Conservation (phyloP, 164 flowering plant genomes). For the Umbellularia californica region DNA sequence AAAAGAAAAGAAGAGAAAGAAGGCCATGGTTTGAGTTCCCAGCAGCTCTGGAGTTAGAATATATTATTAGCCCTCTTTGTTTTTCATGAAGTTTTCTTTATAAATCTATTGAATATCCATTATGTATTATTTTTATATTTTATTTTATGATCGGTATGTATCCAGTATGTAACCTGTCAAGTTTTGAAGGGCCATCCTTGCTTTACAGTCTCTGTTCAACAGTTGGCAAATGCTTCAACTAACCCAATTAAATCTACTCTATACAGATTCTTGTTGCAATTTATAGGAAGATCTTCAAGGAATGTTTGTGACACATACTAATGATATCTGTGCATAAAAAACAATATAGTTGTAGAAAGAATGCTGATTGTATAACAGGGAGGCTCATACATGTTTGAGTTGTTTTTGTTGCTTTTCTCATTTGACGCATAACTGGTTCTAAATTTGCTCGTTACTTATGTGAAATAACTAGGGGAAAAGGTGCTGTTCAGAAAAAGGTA, state of each 20-base stretch:
- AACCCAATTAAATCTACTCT: neutral
- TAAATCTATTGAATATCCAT: too few relatives aligned
- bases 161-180: neutral
- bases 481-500: conserved; percentile 66
- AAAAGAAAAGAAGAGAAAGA: too few relatives aligned
- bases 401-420: neutral
- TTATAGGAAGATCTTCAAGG: neutral
- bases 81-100: too few relatives aligned
- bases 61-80: too few relatives aligned
- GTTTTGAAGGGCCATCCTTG: neutral
- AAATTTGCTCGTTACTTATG: neutral
- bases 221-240: neutral
- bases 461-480: conserved; percentile 65
- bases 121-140: too few relatives aligned
- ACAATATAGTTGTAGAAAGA: neutral
- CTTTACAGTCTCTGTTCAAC: neutral
- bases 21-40: too few relatives aligned
- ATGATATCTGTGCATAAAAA: neutral
- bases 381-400: neutral
- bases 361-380: too few relatives aligned
- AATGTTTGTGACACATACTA: neutral
- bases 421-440: neutral
- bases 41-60: too few relatives aligned
- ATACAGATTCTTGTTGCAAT: neutral
- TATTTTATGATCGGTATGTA: too few relatives aligned